These are phyloP conservation scores for Sonneratia caseolaris DNA, from an alignment of 345 rosid species.

Conservation along the genomic window DNA sequence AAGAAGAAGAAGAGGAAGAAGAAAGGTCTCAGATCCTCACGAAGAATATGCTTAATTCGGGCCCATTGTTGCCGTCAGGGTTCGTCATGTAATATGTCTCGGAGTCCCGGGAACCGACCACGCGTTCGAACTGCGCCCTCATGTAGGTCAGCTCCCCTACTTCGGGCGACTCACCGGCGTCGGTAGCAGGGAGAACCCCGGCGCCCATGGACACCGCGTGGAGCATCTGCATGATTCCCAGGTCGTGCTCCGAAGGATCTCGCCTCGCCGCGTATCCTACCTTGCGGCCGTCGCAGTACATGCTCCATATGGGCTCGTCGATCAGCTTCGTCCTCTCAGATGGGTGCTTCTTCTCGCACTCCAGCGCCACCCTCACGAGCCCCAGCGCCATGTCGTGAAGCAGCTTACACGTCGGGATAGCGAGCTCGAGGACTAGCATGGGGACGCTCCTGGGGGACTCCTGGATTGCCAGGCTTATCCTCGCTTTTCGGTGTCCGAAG, in stretches of 20 bases:
- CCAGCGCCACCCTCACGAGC: conserved; percentile 63
- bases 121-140: conserved; percentile 76
- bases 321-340: conserved; percentile 45
- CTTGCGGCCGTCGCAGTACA: conserved; percentile 66
- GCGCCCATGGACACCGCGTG: conserved; percentile 77
- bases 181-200: conserved; percentile 50
- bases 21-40: conserved; percentile 32
- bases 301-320: conserved; percentile 68
- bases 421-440: conserved; percentile 47
- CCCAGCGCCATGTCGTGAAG: conserved; percentile 71
- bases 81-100: conserved; percentile 83
- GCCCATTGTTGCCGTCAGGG: conserved; percentile 64
- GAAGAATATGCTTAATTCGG: conserved; percentile 61
- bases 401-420: conserved; percentile 63
- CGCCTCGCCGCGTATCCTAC: conserved; percentile 72
- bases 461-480: conserved; percentile 65
- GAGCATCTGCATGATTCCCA: conserved; percentile 63
- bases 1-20: too few relatives aligned
- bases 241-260: conserved; percentile 63
- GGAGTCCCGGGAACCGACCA: conserved; percentile 70
- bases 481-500: conserved; percentile 55
- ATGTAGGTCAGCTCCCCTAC: conserved; percentile 60
- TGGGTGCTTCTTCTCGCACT: conserved; percentile 68
- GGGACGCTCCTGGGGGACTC: conserved; percentile 64
- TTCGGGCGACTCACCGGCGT: conserved; percentile 26